Conservation (phyloP, 805 yeast genomes). For the Komagataella populi region DNA sequence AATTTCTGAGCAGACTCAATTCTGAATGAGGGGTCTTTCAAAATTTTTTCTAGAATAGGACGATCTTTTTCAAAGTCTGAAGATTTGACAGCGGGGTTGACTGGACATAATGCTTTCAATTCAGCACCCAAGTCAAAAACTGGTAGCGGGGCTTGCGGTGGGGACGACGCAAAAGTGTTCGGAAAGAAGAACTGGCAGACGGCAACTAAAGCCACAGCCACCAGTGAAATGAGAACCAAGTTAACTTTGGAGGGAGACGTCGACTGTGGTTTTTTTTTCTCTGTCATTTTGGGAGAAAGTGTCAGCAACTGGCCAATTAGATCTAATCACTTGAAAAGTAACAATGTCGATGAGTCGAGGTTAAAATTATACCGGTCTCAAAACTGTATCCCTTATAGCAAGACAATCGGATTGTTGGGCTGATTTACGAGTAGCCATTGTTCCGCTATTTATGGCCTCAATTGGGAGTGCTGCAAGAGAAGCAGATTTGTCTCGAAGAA, state of each 20-base stretch:
- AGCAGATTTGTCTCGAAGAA: neutral
- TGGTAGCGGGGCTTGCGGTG: neutral
- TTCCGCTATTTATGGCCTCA: neutral
- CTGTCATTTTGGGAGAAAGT: neutral
- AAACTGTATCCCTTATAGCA: neutral
- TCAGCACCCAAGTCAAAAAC: neutral
- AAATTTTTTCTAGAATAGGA: slow-evolving; percentile 19
- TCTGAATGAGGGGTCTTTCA: slow-evolving; percentile 18
- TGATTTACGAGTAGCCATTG: neutral
- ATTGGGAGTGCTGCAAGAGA: neutral
- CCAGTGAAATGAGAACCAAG: neutral
- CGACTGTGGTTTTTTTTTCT: neutral
- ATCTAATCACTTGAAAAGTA: neutral
- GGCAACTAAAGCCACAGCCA: neutral
- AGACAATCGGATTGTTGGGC: neutral
- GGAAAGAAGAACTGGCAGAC: neutral
- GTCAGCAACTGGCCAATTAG: neutral
- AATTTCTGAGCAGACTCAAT: slow-evolving; percentile 26
- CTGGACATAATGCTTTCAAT: slow-evolving; percentile 7
- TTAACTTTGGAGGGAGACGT: neutral
- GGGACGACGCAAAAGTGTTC: neutral
- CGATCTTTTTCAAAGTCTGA: slow-evolving; percentile 15
- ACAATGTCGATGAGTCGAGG: slow-evolving; percentile 1
- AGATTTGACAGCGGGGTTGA: slow-evolving; percentile 10
- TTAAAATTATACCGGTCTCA: neutral